Evolutionary conservation across 257 asterid genomes (phyloP).

Genomic region (Salvia miltiorrhiza): DNA sequence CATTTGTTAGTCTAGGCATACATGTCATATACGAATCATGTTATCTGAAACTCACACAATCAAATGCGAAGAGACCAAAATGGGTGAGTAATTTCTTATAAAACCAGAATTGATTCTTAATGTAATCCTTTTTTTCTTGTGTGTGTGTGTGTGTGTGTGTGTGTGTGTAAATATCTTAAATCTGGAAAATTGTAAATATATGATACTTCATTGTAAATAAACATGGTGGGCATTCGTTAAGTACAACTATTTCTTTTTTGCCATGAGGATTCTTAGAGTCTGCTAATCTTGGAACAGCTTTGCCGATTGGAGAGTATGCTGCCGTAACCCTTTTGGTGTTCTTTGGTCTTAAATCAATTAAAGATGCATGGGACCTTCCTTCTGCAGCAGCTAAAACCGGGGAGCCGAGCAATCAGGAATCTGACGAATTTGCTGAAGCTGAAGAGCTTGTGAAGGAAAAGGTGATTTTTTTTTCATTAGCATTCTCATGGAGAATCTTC

Average conservation of each 20-base stretch:
- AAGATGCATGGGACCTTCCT: conserved; percentile 96
- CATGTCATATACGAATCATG: not conserved
- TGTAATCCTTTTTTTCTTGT: too few species aligned
- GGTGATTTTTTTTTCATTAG: conserved; percentile 31
- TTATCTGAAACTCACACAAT: not conserved
- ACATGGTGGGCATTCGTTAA: too few species aligned
- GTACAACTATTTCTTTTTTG: not conserved
- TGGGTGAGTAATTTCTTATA: not conserved
- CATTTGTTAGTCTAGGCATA: not conserved
- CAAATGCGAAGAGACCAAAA: not conserved
- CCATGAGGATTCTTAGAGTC: conserved; percentile 15
- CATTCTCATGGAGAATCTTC: not conserved
- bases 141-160: too few species aligned
- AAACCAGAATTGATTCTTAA: not conserved
- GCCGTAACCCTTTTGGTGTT: conserved; percentile 90
- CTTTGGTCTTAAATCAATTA: conserved; percentile 92
- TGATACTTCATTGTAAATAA: not conserved
- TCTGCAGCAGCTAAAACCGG: conserved; percentile 52
- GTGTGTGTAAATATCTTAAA: not conserved
- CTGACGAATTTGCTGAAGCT: conserved; percentile 87
- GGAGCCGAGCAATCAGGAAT: conserved; percentile 48
- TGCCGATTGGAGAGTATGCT: conserved; percentile 93
- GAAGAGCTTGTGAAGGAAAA: conserved; percentile 95
- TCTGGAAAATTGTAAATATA: not conserved
- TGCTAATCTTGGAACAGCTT: conserved; percentile 45